Evolutionary conservation across 306 rosid species (phyloP), one percentile per base, ranked within the genome.

Genomic region (Cercis canadensis): DNA sequence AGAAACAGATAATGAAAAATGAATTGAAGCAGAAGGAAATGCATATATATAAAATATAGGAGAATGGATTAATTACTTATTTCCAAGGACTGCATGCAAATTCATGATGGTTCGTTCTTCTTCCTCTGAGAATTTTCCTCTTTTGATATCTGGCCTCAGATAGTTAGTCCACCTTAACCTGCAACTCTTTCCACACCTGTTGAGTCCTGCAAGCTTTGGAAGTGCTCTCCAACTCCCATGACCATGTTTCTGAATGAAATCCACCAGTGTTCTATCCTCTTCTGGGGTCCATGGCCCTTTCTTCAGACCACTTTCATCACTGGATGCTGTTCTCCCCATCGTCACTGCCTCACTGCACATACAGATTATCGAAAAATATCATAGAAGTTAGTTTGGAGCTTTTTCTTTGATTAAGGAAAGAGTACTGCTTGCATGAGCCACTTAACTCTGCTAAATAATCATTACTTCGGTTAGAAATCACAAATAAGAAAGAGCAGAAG

Each of bases 141-240:
- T 84, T 65, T 86, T 88, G 84, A 90, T 86, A 60, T 86, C 92
- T 36, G 97, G 96, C 75, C 96, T 78, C 3, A 91, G 87, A 47
- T 88, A 91, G 15, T 91, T 91, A 5, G 89, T 85, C 97, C 97
- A 91, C 5, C 97, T 76, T 11, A 91, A 70, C 52, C 97, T 75
- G 60, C 96, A 91, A 67, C 92, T 90, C 74, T 88, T 91, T 1
- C 92, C 95, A 70, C 97, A 90, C 73, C 97, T 86, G 40, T 91
- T 91, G 80, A 91, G 43, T 19, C 97, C 95, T 13, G 97, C 96
- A 46, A 83, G 87, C 47, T 83, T 81, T 19, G 97, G 96, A 54
- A 88, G 86, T 14, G 87, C 89, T 69, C 92, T 83, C 97, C 97
- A 91, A 58, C 92, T 88, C 8, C 92, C 97, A 69, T 86, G 92